Base-by-base conservation (phyloP, 2,329 filamentous ascomycete species). In the Penicillium vulpinum region DNA sequence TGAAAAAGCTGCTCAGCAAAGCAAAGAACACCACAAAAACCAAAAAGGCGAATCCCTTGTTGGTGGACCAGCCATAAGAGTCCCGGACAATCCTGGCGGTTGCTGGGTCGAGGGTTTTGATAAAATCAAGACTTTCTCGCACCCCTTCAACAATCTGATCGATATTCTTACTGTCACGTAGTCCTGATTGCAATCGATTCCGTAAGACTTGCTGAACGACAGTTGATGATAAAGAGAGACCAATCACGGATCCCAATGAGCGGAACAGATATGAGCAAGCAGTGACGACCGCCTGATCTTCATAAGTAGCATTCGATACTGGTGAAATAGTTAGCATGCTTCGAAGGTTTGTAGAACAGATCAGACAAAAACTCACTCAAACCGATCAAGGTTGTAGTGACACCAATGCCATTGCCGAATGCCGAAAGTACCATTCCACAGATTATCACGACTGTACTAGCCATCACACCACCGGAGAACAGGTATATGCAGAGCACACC, bases 241-340 rank as follows among this genome's bases (percentile, higher is more conserved):
- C 84, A 38, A 86, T 80, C 10, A 86, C 84, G 16, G 80, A 83
- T 11, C 85, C 90, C 0, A 92, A 79, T 1, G 87, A 88, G 38
- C 90, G 86, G 79, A 93, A 93, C 24, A 93, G 83, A 73, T 93
- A 93, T 21, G 86, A 89, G 71, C 88, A 91, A 8, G 90, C 90
- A 16, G 90, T 89, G 4, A 87, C 88, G 1, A 92, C 83, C 2
- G 90, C 89, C 59, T 89, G 86, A 62, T 92, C 89, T 41, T 85
- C 80, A 3, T 80, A 78, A 1, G 83, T 76, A 0, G 87, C 83
- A 67, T 91, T 91, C 31, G 89, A 86, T 61, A 92, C 85, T 80
- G 53, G 21, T 33, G 28, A 16, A n/a, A 10, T 57, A 36, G 35
- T 62, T 54, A 62, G 54, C 38, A 53, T 22, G 40, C 54, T 21